phyloP scores from a whole-genome alignment of 768 basidiomycete genomes.

The Auricularia sp. region DNA sequence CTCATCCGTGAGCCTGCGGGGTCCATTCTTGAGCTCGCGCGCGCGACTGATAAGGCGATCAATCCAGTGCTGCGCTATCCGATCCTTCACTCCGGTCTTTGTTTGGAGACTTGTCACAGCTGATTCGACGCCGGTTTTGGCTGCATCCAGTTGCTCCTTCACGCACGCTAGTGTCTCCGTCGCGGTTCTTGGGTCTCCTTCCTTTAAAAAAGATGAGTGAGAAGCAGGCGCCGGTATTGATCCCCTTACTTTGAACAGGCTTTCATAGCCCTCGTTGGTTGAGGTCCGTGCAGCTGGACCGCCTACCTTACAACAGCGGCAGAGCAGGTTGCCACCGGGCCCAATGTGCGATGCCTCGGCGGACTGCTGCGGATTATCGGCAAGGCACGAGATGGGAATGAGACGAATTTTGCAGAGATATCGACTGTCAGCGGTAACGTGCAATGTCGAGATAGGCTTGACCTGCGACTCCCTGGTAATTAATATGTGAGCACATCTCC shows the following conservation, averaged over 20 bases:
- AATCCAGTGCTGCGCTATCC: slow-evolving; percentile 29
- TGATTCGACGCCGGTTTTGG: slow-evolving; percentile 23
- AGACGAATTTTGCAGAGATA: too few relatives aligned
- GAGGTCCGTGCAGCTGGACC: neutral
- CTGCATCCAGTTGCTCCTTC: slow-evolving; percentile 21
- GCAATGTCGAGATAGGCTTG: too few relatives aligned
- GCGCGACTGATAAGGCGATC: neutral
- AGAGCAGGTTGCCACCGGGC: neutral
- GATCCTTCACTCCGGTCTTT: slow-evolving; percentile 22
- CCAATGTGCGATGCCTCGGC: neutral
- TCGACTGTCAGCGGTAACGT: too few relatives aligned
- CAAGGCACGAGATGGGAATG: too few relatives aligned
- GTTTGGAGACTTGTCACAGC: slow-evolving; percentile 9
- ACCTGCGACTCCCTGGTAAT: too few relatives aligned
- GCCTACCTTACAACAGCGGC: neutral
- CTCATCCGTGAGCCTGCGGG: neutral
- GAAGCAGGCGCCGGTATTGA: neutral
- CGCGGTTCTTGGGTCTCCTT: neutral
- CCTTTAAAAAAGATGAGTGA: neutral
- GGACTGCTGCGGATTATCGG: neutral
- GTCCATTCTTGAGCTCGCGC: neutral
- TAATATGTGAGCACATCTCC: too few relatives aligned
- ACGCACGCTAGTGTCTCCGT: slow-evolving; percentile 4
- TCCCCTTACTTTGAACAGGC: neutral
- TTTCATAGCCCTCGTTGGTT: neutral